phyloP scores from a whole-genome alignment of 2,329 filamentous ascomycete genomes.

The Thermothelomyces thermophilus region DNA sequence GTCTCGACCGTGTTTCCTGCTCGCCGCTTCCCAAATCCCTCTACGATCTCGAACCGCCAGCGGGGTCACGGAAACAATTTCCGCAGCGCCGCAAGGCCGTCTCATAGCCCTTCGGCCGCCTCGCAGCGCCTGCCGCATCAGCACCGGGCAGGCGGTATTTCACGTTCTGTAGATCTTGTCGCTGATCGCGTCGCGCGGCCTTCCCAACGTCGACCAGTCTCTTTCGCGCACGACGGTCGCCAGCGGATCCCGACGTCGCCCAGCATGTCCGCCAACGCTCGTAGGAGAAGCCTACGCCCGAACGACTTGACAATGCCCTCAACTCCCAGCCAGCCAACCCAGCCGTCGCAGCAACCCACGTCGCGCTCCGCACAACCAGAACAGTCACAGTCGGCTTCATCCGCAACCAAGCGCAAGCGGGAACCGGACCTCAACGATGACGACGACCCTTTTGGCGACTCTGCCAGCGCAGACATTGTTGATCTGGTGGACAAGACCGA shows the following conservation, averaged over 20 bases:
- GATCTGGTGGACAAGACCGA: constrained; percentile 40
- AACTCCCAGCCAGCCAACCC: background rate
- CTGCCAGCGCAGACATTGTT: constrained; percentile 22
- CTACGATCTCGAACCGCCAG: constrained; percentile 6
- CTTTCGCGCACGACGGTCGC: background rate
- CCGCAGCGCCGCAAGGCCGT: constrained; percentile 10
- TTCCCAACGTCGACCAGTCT: background rate
- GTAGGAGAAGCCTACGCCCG: background rate
- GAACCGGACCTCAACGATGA: constrained; percentile 20
- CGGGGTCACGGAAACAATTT: constrained; percentile 17
- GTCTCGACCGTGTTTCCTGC: constrained; percentile 1
- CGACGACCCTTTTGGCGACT: constrained; percentile 20
- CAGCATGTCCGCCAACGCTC: constrained; percentile 6
- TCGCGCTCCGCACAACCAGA: background rate
- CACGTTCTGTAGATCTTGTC: too few species aligned
- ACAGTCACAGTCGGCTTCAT: background rate
- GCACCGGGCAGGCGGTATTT: background rate
- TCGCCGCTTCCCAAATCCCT: background rate
- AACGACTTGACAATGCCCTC: constrained; percentile 9
- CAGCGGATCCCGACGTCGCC: background rate
- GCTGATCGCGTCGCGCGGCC: background rate
- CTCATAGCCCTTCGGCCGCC: background rate
- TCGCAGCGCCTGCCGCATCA: background rate
- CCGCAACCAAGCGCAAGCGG: constrained; percentile 16
- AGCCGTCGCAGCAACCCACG: background rate